A percentile compares a stretch with the other conserved stretches of the same genome.
These are phyloP conservation scores for Dryadomyces sulphureus DNA, from an alignment of 2,329 filamentous ascomycete genomes.

Conservation along the genomic window DNA sequence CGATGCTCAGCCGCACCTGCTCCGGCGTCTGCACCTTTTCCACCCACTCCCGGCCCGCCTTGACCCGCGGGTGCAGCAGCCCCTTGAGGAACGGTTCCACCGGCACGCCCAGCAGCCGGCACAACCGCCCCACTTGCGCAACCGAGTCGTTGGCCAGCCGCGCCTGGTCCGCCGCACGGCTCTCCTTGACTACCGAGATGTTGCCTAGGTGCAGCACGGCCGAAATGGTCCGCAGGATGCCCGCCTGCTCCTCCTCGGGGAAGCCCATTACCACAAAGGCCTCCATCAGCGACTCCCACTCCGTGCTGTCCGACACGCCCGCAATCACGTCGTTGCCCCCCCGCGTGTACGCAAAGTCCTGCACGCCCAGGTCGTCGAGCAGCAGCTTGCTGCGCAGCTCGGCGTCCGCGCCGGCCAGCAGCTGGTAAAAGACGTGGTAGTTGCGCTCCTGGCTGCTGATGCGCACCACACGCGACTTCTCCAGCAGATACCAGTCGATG, in stretches of 20 bases:
- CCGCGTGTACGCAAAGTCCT: constrained; percentile 83
- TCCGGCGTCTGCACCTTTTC: constrained; percentile 97
- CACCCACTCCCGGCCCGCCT: constrained; percentile 94
- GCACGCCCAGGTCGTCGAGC: constrained; percentile 58
- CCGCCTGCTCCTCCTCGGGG: constrained; percentile 64
- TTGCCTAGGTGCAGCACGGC: constrained; percentile 91
- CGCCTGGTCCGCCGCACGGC: constrained; percentile 79
- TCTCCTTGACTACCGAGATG: constrained; percentile 79
- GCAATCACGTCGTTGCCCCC: constrained; percentile 84
- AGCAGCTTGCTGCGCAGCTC: constrained; percentile 63
- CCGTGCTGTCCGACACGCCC: constrained; percentile 77
- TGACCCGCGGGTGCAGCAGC: constrained; percentile 81
- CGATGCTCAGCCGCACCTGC: constrained; percentile 77
- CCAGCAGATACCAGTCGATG: constrained; percentile 96
- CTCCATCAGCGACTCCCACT: constrained; percentile 83
- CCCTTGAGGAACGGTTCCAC: constrained; percentile 77
- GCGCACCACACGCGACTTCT: constrained; percentile 93
- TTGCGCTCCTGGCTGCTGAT: constrained; percentile 81
- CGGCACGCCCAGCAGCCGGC: constrained; percentile 69
- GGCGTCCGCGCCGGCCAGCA: constrained; percentile 68
- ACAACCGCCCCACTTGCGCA: constrained; percentile 63
- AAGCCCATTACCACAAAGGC: constrained; percentile 94
- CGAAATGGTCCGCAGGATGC: constrained; percentile 76
- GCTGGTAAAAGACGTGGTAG: constrained; percentile 95
- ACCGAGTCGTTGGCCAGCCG: constrained; percentile 63